Conservation (phyloP, 208 protist genomes). For the Chromosphaera perkinsii region DNA sequence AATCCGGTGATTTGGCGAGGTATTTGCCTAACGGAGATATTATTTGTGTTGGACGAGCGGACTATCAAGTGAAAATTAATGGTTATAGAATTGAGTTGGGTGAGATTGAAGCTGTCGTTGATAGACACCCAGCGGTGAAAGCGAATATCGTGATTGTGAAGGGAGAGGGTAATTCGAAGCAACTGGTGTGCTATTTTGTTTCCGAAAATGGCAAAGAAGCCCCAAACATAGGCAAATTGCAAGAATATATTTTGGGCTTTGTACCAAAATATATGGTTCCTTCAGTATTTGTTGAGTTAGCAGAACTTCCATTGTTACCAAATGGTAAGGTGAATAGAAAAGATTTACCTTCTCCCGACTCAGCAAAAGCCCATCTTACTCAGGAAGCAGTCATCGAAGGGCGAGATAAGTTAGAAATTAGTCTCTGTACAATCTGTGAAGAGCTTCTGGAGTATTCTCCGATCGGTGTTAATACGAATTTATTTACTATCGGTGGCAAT, state of each 20-base stretch:
- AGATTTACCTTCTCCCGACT: slow-evolving; percentile 7
- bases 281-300: slow-evolving; percentile 4
- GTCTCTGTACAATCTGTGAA: slow-evolving; percentile 5
- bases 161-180: background rate
- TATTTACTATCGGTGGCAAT: slow-evolving; percentile 24
- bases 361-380: slow-evolving; percentile 6
- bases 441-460: background rate
- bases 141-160: slow-evolving; percentile 17
- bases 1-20: slow-evolving; percentile 10
- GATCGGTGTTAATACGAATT: slow-evolving; percentile 2
- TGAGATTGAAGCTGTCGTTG: slow-evolving; percentile 7
- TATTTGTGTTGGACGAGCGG: slow-evolving; percentile 7
- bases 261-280: slow-evolving; percentile 21
- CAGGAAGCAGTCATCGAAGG: background rate
- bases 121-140: slow-evolving; percentile 10
- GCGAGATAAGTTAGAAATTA: background rate
- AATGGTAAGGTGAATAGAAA: slow-evolving; percentile 24
- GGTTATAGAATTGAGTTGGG: slow-evolving; percentile 14
- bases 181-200: slow-evolving; percentile 10
- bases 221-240: background rate
- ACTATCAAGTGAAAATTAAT: slow-evolving; percentile 24
- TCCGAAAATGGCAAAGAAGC: background rate
- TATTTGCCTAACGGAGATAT: slow-evolving; percentile 7
- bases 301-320: slow-evolving; percentile 11
- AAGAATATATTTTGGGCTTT: background rate